Conservation (phyloP, 2,329 filamentous ascomycete genomes). For the Bipolaris bicolor region DNA sequence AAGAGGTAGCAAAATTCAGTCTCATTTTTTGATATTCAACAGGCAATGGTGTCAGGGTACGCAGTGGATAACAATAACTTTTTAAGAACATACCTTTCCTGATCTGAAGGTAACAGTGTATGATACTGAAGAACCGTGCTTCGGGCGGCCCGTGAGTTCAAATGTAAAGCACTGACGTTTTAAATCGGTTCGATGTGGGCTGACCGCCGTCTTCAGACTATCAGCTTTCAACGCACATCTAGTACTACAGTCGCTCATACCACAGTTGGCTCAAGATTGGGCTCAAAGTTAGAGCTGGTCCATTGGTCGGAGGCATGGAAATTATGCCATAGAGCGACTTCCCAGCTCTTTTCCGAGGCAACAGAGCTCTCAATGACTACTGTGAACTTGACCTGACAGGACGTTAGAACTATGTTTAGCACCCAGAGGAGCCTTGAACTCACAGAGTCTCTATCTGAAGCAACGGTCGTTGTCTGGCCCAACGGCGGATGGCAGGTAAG, state of each 20-base stretch:
- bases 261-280: constrained; percentile 34
- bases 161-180: constrained; percentile 61
- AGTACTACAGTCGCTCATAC: constrained; percentile 20
- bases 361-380: constrained; percentile 71
- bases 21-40: neutral
- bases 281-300: constrained; percentile 63
- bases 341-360: constrained; percentile 65
- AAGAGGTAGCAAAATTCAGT: neutral
- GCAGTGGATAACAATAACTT: too few species aligned
- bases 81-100: constrained; percentile 28
- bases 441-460: constrained; percentile 49
- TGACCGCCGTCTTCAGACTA: constrained; percentile 31
- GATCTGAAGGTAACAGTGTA: constrained; percentile 77
- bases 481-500: constrained; percentile 73
- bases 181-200: constrained; percentile 17
- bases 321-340: constrained; percentile 78
- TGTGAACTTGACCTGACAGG: constrained; percentile 62
- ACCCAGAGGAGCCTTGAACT: constrained; percentile 19
- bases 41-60: neutral
- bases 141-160: constrained; percentile 52
- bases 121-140: constrained; percentile 57
- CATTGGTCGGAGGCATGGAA: constrained; percentile 63
- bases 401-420: constrained; percentile 17
- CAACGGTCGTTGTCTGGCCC: constrained; percentile 72
- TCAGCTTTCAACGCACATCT: constrained; percentile 14